phyloP scores from a whole-genome alignment of 2,329 filamentous ascomycete genomes.

The Epichloe glyceriae region DNA sequence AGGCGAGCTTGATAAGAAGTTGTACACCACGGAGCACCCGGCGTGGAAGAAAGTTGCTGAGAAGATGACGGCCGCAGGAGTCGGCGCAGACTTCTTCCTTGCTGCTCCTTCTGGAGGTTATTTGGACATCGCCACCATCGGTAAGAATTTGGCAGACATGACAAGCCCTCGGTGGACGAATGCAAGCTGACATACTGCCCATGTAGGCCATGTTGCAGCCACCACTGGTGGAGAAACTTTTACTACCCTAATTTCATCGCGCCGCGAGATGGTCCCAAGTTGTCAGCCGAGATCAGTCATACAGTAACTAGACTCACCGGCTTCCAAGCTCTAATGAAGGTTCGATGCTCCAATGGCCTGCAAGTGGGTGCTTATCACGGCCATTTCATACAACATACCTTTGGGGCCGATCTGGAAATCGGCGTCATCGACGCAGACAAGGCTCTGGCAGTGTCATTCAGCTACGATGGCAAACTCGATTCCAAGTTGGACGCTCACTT shows the following conservation, averaged over 20 bases:
- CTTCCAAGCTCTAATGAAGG: slow-evolving; percentile 95
- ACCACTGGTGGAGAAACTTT: slow-evolving; percentile 92
- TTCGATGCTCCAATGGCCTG: slow-evolving; percentile 90
- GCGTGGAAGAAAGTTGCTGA: slow-evolving; percentile 76
- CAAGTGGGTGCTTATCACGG: slow-evolving; percentile 92
- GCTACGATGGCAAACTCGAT: slow-evolving; percentile 95
- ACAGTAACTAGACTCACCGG: slow-evolving; percentile 81
- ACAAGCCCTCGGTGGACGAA: background rate
- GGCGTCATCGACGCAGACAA: slow-evolving; percentile 89
- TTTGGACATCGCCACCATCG: slow-evolving; percentile 84
- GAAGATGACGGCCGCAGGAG: slow-evolving; percentile 75
- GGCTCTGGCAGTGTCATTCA: slow-evolving; percentile 80
- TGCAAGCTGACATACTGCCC: slow-evolving; percentile 2
- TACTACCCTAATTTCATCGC: slow-evolving; percentile 95
- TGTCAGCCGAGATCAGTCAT: slow-evolving; percentile 76
- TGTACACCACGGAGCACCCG: slow-evolving; percentile 81
- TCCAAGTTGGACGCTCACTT: slow-evolving; percentile 94
- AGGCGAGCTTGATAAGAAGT: slow-evolving; percentile 81
- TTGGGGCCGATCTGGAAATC: slow-evolving; percentile 88
- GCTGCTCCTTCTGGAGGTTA: slow-evolving; percentile 83
- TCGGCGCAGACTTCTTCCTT: slow-evolving; percentile 90
- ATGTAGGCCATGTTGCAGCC: slow-evolving; percentile 62
- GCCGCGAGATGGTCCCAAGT: slow-evolving; percentile 69
- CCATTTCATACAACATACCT: slow-evolving; percentile 91
- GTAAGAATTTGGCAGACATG: slow-evolving; percentile 29